Evolutionary conservation across 768 basidiomycete genomes (phyloP), one percentile per base, ranked within the genome.

Genomic region (Russula ochroleuca): DNA sequence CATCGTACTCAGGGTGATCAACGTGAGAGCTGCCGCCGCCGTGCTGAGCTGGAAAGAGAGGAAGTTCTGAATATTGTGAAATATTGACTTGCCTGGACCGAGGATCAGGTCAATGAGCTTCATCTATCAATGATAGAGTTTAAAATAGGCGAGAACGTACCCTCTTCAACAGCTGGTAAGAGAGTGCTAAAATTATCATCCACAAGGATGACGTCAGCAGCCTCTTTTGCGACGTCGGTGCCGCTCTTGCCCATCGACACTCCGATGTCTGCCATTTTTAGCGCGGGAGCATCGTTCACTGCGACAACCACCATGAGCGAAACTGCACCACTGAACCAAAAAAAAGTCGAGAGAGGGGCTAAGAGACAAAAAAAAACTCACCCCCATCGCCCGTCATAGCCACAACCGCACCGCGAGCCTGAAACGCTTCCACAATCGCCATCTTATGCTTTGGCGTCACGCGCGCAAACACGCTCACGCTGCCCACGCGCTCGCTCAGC

Each of bases 11-110:
- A 98, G 79, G 2, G 95, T 95, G 76, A 98, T 98, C 68, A 98
- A 79, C n/a, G 91, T 87, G 68, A 98, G 78, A 3, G 95, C 94
- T 23, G 96, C 94, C 3, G 93, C 92, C n/a, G 96, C 96, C 2
- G 96, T 98, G 69, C 93, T 95, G 19, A 98, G 84, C 74, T 98
- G 95, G 83, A 98, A 98, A 47, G 91, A 85, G 61, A 98, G 77
- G 81, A 98, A 98, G 74, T 97, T 97, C 74, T 98, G 96, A 71
- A 98, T 96, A 70, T 98, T 98, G 76, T 98, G 93, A 75, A 98
- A 98, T 70, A 98, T 98, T 3, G 93, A 92, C 88, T 97, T 94
- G 62, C 92, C 91, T 89, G 15, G 9, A 65, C 3, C 54, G 63
- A 62, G 48, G 19, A 62, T 66, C 57, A 68, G 19, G 47, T 59